Evolutionary conservation across 2,329 filamentous ascomycete genomes (phyloP).

Genomic region (Zasmidium angulare): DNA sequence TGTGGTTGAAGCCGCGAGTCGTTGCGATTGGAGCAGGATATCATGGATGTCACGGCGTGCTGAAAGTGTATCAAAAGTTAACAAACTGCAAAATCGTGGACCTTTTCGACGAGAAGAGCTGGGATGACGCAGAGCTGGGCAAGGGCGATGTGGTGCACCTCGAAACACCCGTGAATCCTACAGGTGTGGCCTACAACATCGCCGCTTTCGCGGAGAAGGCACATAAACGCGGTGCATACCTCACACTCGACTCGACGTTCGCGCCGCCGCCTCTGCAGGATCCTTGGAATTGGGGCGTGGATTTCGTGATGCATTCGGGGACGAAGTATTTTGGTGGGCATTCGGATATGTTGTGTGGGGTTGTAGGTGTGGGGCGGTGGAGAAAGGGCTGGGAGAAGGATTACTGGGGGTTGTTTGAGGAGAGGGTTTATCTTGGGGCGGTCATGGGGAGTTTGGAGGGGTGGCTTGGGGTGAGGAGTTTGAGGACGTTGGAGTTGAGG

Average conservation of each 20-base stretch:
- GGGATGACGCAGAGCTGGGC: conserved; percentile 64
- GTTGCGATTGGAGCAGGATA: conserved; percentile 84
- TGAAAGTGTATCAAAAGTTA: conserved; percentile 71
- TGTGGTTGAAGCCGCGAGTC: conserved; percentile 78
- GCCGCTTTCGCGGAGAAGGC: conserved; percentile 70
- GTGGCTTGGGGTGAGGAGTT: conserved; percentile 84
- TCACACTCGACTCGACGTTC: conserved; percentile 90
- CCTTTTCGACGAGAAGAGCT: conserved; percentile 50
- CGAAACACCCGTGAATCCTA: conserved; percentile 92
- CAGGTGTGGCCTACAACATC: conserved; percentile 76
- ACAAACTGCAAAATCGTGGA: conserved; percentile 71
- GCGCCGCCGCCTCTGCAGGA: conserved; percentile 86
- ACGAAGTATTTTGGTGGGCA: conserved; percentile 98
- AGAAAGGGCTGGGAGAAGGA: conserved; percentile 51
- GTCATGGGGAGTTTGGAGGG: conserved; percentile 89
- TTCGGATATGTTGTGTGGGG: conserved; percentile 87
- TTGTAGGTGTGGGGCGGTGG: conserved; percentile 63
- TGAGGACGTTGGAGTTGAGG: conserved; percentile 82
- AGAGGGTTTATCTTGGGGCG: conserved; percentile 74
- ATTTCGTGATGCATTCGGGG: conserved; percentile 86
- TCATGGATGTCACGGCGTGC: conserved; percentile 88
- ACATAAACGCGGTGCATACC: conserved; percentile 67
- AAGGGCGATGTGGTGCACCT: conserved; percentile 84
- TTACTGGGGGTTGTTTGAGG: conserved; percentile 58
- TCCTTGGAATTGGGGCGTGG: conserved; percentile 77